Conservation (phyloP, 2,329 filamentous ascomycete genomes). For the Cordyceps cicadae region DNA sequence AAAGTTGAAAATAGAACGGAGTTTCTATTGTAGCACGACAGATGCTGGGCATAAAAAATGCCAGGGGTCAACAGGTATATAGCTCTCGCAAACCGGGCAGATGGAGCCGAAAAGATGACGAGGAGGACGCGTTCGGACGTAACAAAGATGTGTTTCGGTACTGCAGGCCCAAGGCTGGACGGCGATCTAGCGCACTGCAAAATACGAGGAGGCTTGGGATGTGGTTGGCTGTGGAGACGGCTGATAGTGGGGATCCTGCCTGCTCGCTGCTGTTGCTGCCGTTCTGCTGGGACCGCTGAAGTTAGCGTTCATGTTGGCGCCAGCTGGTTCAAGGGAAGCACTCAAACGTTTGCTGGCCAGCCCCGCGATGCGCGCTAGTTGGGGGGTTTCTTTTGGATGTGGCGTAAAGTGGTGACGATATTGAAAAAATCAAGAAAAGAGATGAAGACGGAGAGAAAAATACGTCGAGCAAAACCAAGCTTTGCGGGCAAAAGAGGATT, state of each 20-base stretch:
- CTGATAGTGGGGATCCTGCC: neutral
- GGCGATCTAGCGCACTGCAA: neutral
- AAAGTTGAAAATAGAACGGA: neutral
- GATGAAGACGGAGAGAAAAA: neutral
- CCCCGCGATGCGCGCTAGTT: neutral
- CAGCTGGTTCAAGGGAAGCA: neutral
- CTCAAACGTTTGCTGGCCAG: constrained; percentile 4
- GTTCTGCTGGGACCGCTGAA: neutral
- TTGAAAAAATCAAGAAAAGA: neutral
- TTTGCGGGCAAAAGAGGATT: neutral
- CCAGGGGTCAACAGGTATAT: constrained; percentile 5
- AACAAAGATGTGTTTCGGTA: neutral
- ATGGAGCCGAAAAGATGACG: neutral
- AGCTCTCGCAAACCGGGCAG: neutral
- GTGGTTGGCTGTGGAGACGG: constrained; percentile 11
- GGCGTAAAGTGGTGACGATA: constrained; percentile 1
- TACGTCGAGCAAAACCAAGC: neutral
- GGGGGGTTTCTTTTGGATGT: neutral
- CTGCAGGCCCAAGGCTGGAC: neutral
- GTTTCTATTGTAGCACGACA: constrained; percentile 1
- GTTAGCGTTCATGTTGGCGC: neutral
- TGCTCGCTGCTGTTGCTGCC: neutral
- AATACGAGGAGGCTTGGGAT: constrained; percentile 14
- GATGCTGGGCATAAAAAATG: neutral
- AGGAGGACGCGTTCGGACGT: neutral